Conservation (phyloP, 768 basidiomycete genomes). For the Agrocybe pediades region DNA sequence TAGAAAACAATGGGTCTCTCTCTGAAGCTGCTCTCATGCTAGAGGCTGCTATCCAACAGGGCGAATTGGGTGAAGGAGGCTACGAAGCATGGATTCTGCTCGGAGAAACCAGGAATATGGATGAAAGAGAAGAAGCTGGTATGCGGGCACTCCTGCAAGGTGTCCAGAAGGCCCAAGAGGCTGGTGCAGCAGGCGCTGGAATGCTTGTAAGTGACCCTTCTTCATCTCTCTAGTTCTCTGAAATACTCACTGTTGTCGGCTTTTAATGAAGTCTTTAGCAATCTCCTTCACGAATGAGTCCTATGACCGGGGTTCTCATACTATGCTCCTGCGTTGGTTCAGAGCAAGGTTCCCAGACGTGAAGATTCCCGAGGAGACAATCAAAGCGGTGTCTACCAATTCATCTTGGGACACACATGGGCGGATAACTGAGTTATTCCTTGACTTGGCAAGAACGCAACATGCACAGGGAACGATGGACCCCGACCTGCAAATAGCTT, state of each 20-base stretch:
- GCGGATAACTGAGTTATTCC: conserved; percentile 79
- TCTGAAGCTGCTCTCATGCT: conserved; percentile 85
- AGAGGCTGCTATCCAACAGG: conserved; percentile 88
- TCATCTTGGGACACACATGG: conserved; percentile 84
- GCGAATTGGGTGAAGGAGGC: conserved; percentile 77
- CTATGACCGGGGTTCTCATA: conserved; percentile 83
- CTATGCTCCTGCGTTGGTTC: conserved; percentile 87
- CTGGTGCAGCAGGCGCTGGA: conserved; percentile 65
- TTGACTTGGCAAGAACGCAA: conserved; percentile 81
- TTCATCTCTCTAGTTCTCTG: background rate
- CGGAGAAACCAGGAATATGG: conserved; percentile 89
- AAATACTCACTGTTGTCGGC: conserved; percentile 14
- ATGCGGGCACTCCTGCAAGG: conserved; percentile 81
- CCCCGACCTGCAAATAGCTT: conserved; percentile 89
- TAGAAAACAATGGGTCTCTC: conserved; percentile 82
- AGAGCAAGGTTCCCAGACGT: conserved; percentile 61
- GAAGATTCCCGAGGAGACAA: conserved; percentile 55
- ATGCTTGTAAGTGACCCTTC: conserved; percentile 60
- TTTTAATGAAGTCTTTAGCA: conserved; percentile 76
- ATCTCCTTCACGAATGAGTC: conserved; percentile 97
- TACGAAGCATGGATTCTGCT: conserved; percentile 93
- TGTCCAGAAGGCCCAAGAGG: conserved; percentile 63
- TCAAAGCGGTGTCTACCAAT: conserved; percentile 52
- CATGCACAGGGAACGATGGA: conserved; percentile 73
- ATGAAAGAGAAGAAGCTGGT: conserved; percentile 81